Evolutionary conservation across 768 basidiomycete genomes (phyloP).

Genomic region (Russula abietina): DNA sequence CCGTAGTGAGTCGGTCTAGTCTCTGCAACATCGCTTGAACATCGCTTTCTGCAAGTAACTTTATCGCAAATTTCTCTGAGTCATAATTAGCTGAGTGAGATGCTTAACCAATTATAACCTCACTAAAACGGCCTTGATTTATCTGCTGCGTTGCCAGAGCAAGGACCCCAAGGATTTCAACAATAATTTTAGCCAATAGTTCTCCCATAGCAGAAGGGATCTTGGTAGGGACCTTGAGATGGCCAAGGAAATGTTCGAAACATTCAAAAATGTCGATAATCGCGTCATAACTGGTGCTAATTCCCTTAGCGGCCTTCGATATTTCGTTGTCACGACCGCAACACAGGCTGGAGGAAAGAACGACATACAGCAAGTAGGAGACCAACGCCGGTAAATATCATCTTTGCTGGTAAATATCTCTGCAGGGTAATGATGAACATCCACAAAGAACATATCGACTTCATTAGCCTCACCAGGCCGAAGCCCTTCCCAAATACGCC

Average conservation of each 20-base stretch:
- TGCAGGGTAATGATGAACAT: not conserved
- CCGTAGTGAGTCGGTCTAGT: not conserved
- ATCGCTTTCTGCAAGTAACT: not conserved
- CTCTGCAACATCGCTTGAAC: not conserved
- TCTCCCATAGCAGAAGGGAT: not conserved
- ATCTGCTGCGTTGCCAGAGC: constrained; percentile 4
- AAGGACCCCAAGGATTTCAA: not conserved
- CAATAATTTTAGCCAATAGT: not conserved
- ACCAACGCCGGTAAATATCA: not conserved
- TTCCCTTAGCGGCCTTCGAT: not conserved
- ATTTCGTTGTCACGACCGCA: no score
- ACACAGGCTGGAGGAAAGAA: no score
- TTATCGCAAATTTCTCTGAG: not conserved
- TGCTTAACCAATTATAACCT: not conserved
- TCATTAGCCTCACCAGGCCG: not conserved
- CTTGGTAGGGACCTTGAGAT: not conserved
- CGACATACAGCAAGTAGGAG: not conserved
- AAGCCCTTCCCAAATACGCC: not conserved
- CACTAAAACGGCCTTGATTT: not conserved
- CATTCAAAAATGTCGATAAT: not conserved
- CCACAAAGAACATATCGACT: not conserved
- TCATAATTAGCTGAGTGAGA: not conserved
- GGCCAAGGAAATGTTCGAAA: constrained; percentile 1
- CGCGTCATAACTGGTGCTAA: not conserved
- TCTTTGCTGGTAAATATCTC: not conserved